Percentiles rank a stretch among this genome's conserved stretches.
These are phyloP conservation scores for Cryptosporidium sp. DNA, from an alignment of 169 alveolate genomes.

Conservation along the genomic window DNA sequence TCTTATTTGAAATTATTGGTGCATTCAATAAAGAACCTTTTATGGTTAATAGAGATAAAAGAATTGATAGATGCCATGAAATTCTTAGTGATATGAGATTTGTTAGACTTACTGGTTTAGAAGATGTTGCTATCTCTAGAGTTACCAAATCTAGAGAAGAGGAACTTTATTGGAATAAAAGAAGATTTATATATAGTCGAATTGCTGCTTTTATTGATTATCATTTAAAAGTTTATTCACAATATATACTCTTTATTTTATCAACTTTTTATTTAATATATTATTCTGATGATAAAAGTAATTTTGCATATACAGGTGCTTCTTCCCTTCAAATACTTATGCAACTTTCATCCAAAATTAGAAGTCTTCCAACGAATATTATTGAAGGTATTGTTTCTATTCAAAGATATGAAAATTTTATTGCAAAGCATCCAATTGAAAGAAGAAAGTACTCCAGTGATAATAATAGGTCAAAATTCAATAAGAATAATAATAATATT, in stretches of 20 bases:
- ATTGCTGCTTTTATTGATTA: constrained; percentile 64
- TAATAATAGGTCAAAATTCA: background rate
- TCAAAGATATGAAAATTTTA: constrained; percentile 52
- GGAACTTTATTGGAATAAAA: constrained; percentile 63
- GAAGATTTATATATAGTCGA: constrained; percentile 58
- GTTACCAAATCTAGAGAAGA: constrained; percentile 55
- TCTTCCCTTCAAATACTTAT: constrained; percentile 66
- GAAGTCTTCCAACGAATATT: constrained; percentile 64
- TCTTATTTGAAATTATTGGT: constrained; percentile 67
- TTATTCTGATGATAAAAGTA: background rate
- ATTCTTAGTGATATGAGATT: constrained; percentile 57
- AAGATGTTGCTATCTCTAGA: constrained; percentile 70
- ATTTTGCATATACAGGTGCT: constrained; percentile 48
- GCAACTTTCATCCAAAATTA: constrained; percentile 57
- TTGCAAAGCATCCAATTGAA: constrained; percentile 34
- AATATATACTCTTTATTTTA: constrained; percentile 36
- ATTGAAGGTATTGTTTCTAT: constrained; percentile 65
- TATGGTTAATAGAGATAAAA: constrained; percentile 63
- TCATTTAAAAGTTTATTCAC: constrained; percentile 60
- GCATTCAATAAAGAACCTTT: constrained; percentile 63
- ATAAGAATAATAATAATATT: too few species aligned
- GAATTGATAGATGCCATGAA: constrained; percentile 73
- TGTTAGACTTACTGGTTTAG: constrained; percentile 57
- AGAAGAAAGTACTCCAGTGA: constrained; percentile 3
- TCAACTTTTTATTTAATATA: constrained; percentile 22